Evolutionary conservation across 1,284 basidiomycete species (phyloP), one percentile per base, ranked within the genome.

Genomic region (Ustilago sp.): DNA sequence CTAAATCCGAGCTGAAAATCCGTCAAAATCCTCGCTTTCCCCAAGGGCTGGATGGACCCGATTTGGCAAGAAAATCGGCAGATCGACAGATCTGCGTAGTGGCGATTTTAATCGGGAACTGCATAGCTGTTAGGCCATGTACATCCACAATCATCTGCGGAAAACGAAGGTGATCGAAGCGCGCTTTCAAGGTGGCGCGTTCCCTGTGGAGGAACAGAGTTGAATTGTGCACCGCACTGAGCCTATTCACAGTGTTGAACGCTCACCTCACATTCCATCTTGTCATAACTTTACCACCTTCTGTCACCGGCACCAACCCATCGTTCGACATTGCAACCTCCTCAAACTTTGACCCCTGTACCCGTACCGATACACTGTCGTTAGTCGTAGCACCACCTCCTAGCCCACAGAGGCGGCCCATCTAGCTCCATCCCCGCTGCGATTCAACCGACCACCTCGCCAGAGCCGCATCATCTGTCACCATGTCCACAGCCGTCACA

Each of bases 401-500:
- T 15, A 19, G 43, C 43, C 15, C 6, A 19, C n/a, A 19, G n/a
- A 19, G 13, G n/a, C 43, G 19, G 4, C 43, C 43, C 7, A 7
- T 11, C n/a, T 45, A 19, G n/a, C 9, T 19, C 6, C 11, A 45
- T 3, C 43, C n/a, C 11, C 48, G 48, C 28, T 32, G 28, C 48
- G 48, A 32, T 19, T 13, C 48, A 15, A 9, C 13, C 48, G 12
- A 50, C 28, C 28, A 19, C 9, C 48, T 50, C n/a, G 11, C 17
- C 17, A 13, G 7, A 6, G 39, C 28, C 19, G 3, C 34, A 41
- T 36, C 39, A 3, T 23, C 52, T 19, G 52, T 36, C 51, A 62
- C 4, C 58, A 77, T 77, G 75, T 67, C 75, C 3, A 62, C 71
- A 45, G 75, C 75, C 4, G 71, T 77, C 35, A 70, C 71, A 58